A percentile compares a stretch with the other conserved stretches of the same genome.
phyloP scores from a whole-genome alignment of 2,329 filamentous ascomycete species.

The Colletotrichum sojae region DNA sequence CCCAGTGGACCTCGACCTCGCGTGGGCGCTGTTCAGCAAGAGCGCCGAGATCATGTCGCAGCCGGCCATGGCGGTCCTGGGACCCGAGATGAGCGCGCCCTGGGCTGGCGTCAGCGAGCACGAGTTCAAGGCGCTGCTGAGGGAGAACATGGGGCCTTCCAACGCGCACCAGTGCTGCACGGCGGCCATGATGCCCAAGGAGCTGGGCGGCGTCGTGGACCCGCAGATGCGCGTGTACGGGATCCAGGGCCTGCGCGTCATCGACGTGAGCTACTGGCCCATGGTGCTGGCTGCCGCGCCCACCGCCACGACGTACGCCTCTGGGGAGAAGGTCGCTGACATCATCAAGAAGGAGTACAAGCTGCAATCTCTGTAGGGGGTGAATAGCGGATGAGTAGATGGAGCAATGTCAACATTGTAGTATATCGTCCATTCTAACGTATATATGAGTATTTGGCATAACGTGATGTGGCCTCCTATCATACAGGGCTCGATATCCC shows the following conservation, averaged over 20 bases:
- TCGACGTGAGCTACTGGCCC: slow-evolving; percentile 42
- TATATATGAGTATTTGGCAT: no score
- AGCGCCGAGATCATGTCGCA: slow-evolving; percentile 48
- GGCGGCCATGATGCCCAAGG: slow-evolving; percentile 41
- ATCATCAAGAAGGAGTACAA: slow-evolving; percentile 27
- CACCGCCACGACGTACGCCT: slow-evolving; percentile 30
- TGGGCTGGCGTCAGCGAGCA: slow-evolving; percentile 46
- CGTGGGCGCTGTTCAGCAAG: slow-evolving; percentile 52
- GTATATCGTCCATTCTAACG: no score
- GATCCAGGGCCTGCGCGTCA: slow-evolving; percentile 25
- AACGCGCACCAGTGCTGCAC: slow-evolving; percentile 34
- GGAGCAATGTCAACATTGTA: not conserved
- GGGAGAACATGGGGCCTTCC: slow-evolving; percentile 12
- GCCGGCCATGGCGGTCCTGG: slow-evolving; percentile 47
- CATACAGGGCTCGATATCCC: no score
- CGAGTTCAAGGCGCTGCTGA: slow-evolving; percentile 45
- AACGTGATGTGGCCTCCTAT: no score
- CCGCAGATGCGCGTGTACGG: slow-evolving; percentile 40
- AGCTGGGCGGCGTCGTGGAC: slow-evolving; percentile 41
- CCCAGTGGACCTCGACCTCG: slow-evolving; percentile 53
- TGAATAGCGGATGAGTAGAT: not conserved
- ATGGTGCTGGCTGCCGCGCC: slow-evolving; percentile 29
- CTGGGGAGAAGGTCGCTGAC: slow-evolving; percentile 28
- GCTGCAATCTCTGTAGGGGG: not conserved
- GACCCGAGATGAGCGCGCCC: slow-evolving; percentile 47